A percentile compares a stretch with the other conserved stretches of the same genome.
Evolutionary conservation across 805 yeast species (phyloP).

Genomic region (Wickerhamiella azyma): DNA sequence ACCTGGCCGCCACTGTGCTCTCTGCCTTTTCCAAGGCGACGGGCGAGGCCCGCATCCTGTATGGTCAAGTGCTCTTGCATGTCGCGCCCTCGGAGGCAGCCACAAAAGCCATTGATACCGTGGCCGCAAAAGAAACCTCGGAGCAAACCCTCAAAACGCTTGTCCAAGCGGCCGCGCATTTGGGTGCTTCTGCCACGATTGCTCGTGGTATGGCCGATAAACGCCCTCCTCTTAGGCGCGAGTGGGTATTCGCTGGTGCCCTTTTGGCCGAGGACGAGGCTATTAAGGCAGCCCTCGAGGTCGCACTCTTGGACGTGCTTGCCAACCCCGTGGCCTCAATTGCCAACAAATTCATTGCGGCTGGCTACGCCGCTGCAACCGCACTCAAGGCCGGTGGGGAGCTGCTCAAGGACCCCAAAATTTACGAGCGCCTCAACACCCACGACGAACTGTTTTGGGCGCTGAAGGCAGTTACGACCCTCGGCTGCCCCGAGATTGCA

Average conservation of each 20-base stretch:
- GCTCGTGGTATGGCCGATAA: conserved; percentile 53
- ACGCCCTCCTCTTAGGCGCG: conserved; percentile 44
- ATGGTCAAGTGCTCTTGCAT: conserved; percentile 33
- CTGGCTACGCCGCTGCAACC: conserved; percentile 38
- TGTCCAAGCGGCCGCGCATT: conserved; percentile 32
- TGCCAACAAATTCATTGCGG: conserved; percentile 29
- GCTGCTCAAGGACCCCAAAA: conserved; percentile 12
- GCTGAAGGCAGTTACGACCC: conserved; percentile 7
- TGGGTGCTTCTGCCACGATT: conserved; percentile 23
- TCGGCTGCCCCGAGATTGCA: neutral
- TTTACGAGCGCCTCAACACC: conserved; percentile 13
- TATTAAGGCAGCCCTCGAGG: conserved; percentile 9
- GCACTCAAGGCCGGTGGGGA: conserved; percentile 12
- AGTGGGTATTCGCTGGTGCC: conserved; percentile 46
- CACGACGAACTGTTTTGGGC: conserved; percentile 12
- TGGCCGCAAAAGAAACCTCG: conserved; percentile 62
- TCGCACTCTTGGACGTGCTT: conserved; percentile 11
- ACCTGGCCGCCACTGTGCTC: conserved; percentile 27
- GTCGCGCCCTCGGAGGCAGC: conserved; percentile 18
- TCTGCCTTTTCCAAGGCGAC: conserved; percentile 46
- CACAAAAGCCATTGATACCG: conserved; percentile 31
- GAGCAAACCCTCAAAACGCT: conserved; percentile 45
- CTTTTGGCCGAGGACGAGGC: conserved; percentile 20
- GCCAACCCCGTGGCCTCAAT: conserved; percentile 14
- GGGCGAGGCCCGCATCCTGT: conserved; percentile 49